These are phyloP conservation scores for Pezicula neosporulosa DNA, from an alignment of 2,329 filamentous ascomycete species.

Conservation along the genomic window DNA sequence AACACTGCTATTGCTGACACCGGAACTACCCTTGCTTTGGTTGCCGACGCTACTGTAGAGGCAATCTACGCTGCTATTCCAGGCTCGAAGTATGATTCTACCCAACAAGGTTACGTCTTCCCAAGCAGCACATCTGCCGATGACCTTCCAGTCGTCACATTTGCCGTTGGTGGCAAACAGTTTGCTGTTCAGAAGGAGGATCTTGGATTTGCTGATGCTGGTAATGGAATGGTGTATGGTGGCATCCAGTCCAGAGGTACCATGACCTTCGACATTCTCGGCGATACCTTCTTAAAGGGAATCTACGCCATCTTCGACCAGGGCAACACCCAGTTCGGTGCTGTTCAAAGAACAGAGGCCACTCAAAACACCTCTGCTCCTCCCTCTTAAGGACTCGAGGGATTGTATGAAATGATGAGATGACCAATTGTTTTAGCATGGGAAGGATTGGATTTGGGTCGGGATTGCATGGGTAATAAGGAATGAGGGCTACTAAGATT, in stretches of 20 bases:
- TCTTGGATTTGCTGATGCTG: constrained; percentile 51
- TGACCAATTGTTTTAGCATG: neutral
- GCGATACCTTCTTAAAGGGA: constrained; percentile 55
- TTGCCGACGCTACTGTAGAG: constrained; percentile 57
- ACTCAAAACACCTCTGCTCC: constrained; percentile 23
- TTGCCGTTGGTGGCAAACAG: constrained; percentile 59
- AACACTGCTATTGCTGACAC: constrained; percentile 72
- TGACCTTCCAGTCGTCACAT: constrained; percentile 55
- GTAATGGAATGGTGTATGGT: constrained; percentile 52
- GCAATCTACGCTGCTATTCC: constrained; percentile 63
- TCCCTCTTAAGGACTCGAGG: constrained; percentile 10
- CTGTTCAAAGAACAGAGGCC: constrained; percentile 42
- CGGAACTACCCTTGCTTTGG: constrained; percentile 64
- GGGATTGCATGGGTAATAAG: neutral
- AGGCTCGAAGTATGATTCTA: constrained; percentile 51
- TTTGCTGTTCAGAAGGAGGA: constrained; percentile 57
- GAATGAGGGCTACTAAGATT: neutral
- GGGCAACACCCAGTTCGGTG: constrained; percentile 52
- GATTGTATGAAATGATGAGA: neutral
- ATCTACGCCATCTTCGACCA: constrained; percentile 61
- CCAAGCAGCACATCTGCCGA: constrained; percentile 48
- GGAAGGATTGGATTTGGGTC: neutral
- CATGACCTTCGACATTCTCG: constrained; percentile 53
- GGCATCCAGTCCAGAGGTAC: constrained; percentile 55
- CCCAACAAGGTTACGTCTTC: constrained; percentile 61